phyloP scores from a whole-genome alignment of 2,329 filamentous ascomycete genomes.

The Onygenales sp. region DNA sequence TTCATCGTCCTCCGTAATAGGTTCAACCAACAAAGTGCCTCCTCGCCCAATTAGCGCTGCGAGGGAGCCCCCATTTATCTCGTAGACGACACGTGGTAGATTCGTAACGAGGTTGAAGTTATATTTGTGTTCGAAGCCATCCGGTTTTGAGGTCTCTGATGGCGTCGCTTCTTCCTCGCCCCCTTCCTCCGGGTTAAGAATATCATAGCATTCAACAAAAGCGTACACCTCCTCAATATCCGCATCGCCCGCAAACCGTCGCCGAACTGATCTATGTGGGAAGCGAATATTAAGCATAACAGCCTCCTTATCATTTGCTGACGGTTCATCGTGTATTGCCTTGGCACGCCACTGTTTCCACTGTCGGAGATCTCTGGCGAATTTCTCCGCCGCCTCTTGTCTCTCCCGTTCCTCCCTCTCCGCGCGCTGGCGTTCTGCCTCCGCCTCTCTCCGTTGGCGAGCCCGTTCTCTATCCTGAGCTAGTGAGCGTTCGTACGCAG shows the following conservation, averaged over 20 bases:
- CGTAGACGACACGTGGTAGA: conserved; percentile 74
- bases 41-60: conserved; percentile 67
- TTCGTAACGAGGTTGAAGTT: conserved; percentile 76
- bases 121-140: conserved; percentile 70
- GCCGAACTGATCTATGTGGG: conserved; percentile 63
- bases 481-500: conserved; percentile 84
- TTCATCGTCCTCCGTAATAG: conserved; percentile 44
- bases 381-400: conserved; percentile 51
- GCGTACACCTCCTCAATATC: conserved; percentile 85
- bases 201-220: conserved; percentile 83
- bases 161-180: conserved; percentile 8
- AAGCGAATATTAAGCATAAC: conserved; percentile 61
- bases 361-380: conserved; percentile 47
- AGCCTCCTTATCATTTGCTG: conserved; percentile 52
- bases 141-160: conserved; percentile 35
- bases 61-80: conserved; percentile 59
- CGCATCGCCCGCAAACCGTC: conserved; percentile 61
- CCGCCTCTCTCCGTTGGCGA: conserved; percentile 65
- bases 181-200: conserved; percentile 40
- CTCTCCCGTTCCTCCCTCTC: conserved; percentile 59
- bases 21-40: conserved; percentile 83
- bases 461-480: conserved; percentile 81
- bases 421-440: conserved; percentile 50
- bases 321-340: conserved; percentile 59
- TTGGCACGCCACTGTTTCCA: conserved; percentile 76